A percentile compares a stretch with the other conserved stretches of the same genome.
Conservation (phyloP, 2,329 filamentous ascomycete species). For the Calonectria hongkongensis region DNA sequence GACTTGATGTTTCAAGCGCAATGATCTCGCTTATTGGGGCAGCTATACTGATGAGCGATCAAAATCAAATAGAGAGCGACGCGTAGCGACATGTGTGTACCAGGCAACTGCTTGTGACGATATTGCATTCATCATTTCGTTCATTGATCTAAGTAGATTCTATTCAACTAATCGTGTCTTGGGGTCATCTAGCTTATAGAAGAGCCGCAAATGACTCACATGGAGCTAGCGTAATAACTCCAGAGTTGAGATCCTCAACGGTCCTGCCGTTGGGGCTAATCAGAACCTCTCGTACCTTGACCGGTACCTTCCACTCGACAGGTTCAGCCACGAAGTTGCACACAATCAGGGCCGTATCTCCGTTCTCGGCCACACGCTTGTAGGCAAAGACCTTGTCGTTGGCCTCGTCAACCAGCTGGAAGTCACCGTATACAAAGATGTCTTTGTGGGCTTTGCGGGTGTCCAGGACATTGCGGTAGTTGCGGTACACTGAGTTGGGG, state of each 20-base stretch:
- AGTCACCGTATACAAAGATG: constrained; percentile 80
- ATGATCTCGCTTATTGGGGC: background rate
- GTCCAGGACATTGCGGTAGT: constrained; percentile 76
- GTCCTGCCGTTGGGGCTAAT: constrained; percentile 58
- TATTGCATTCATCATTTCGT: constrained; percentile 6
- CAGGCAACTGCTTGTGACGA: background rate
- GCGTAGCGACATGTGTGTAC: background rate
- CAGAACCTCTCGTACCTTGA: constrained; percentile 58
- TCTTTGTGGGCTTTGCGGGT: constrained; percentile 77
- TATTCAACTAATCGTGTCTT: background rate
- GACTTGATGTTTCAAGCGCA: background rate
- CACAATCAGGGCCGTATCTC: constrained; percentile 59
- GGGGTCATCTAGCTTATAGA: constrained; percentile 43
- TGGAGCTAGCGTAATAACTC: constrained; percentile 58
- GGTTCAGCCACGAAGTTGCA: constrained; percentile 62
- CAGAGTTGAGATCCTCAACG: constrained; percentile 52
- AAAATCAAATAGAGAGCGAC: background rate
- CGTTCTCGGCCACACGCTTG: constrained; percentile 57
- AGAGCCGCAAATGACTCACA: constrained; percentile 62
- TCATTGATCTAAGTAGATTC: constrained; percentile 1
- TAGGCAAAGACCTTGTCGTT: constrained; percentile 63
- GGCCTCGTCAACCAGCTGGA: constrained; percentile 61
- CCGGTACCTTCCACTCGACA: constrained; percentile 57
- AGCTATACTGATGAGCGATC: background rate
- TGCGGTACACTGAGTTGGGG: constrained; percentile 72